Percentiles rank a stretch among this genome's conserved stretches.
Conservation (phyloP, 2,329 filamentous ascomycete species). For the Stachybotrys chartarum region DNA sequence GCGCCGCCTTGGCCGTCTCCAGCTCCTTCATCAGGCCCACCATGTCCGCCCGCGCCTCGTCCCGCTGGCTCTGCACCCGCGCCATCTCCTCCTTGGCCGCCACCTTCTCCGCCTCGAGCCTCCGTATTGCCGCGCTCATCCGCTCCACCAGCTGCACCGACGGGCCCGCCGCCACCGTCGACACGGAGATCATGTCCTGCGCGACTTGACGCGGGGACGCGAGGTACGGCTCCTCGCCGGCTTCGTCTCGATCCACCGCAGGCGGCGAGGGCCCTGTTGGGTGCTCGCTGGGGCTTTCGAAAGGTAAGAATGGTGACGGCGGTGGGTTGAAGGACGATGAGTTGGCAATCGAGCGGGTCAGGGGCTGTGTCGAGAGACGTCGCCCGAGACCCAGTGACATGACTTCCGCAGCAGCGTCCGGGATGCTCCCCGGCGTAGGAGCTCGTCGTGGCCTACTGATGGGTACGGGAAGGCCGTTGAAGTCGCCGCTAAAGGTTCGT, state of each 20-base stretch:
- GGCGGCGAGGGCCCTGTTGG: constrained; percentile 29
- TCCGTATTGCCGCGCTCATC: constrained; percentile 88
- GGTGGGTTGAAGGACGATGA: constrained; percentile 28
- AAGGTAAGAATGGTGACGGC: constrained; percentile 38
- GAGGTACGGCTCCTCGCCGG: constrained; percentile 35
- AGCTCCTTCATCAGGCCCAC: constrained; percentile 82
- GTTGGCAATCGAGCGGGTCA: constrained; percentile 31
- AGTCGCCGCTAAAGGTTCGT: constrained; percentile 48
- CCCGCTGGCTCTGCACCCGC: constrained; percentile 74
- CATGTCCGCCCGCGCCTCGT: constrained; percentile 89
- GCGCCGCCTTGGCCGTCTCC: constrained; percentile 58
- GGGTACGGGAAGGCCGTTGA: constrained; percentile 37
- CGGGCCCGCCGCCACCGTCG: constrained; percentile 82
- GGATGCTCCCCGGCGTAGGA: constrained; percentile 41
- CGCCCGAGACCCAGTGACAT: constrained; percentile 31
- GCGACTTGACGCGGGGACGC: constrained; percentile 62
- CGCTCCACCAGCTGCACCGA: constrained; percentile 93
- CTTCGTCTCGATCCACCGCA: constrained; percentile 40
- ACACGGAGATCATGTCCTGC: constrained; percentile 82
- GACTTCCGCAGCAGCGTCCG: constrained; percentile 30
- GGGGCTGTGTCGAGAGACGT: constrained; percentile 44
- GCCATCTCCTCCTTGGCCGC: constrained; percentile 79
- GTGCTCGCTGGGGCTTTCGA: constrained; percentile 30
- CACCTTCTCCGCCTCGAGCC: constrained; percentile 87
- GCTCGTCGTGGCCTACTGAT: constrained; percentile 22